Evolutionary conservation across 73 alveolate species (phyloP).

Genomic region (Uronychia setigera): DNA sequence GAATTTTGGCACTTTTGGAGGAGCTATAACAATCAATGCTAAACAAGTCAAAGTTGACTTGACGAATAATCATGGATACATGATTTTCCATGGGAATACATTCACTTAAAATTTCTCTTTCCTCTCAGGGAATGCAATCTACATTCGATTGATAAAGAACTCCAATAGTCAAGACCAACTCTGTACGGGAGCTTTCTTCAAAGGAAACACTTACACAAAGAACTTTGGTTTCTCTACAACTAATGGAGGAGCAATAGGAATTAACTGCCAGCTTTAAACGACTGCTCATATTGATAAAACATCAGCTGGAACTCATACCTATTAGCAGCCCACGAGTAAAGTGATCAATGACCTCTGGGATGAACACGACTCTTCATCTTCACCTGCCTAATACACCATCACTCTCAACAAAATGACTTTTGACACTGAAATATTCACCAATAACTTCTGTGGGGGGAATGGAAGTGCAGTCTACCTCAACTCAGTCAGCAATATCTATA

Average conservation of each 20-base stretch:
- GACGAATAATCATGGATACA: not conserved
- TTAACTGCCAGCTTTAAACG: slow-evolving; percentile 5
- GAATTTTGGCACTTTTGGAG: slow-evolving; percentile 39
- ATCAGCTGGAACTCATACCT: not conserved
- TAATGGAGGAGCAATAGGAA: slow-evolving; percentile 51
- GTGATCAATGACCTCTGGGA: too few species aligned
- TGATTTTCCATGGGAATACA: slow-evolving; percentile 1
- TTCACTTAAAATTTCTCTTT: slow-evolving; percentile 13
- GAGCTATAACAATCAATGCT: slow-evolving; percentile 27
- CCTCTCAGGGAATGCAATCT: slow-evolving; percentile 34
- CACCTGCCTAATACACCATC: not conserved
- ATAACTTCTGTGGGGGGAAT: not conserved
- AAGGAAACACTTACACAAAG: not conserved
- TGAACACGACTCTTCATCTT: too few species aligned
- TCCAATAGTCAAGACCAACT: not conserved
- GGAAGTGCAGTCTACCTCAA: not conserved
- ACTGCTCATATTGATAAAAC: not conserved
- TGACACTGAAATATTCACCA: not conserved
- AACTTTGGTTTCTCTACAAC: slow-evolving; percentile 37
- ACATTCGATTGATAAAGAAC: slow-evolving; percentile 17
- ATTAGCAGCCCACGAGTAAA: not conserved
- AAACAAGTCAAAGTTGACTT: not conserved
- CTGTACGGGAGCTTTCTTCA: slow-evolving; percentile 32
- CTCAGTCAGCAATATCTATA: not conserved
- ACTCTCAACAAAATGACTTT: not conserved